A percentile compares a stretch with the other conserved stretches of the same genome.
These are phyloP conservation scores for Boletus vinaceobasis DNA, from an alignment of 768 basidiomycete species.

Conservation along the genomic window DNA sequence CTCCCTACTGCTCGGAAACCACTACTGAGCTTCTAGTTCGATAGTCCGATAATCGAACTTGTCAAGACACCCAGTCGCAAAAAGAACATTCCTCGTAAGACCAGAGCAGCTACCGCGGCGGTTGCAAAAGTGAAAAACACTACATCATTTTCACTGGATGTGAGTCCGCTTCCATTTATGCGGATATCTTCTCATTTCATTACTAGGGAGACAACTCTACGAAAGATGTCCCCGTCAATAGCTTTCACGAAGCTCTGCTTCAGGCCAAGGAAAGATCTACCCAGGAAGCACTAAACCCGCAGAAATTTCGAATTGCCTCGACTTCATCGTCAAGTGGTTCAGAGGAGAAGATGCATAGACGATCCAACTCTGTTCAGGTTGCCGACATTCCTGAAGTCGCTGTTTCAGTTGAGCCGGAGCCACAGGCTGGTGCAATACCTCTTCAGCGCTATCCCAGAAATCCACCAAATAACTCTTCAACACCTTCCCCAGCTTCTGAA, in stretches of 20 bases:
- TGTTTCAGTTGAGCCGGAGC: slow-evolving; percentile 3
- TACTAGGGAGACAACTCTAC: slow-evolving; percentile 33
- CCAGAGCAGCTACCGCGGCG: slow-evolving; percentile 39
- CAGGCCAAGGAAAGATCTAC: slow-evolving; percentile 28
- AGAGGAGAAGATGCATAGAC: not conserved
- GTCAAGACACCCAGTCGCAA: slow-evolving; percentile 82
- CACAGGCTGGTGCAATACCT: not conserved
- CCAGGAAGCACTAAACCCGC: not conserved
- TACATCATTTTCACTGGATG: slow-evolving; percentile 45
- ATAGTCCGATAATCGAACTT: slow-evolving; percentile 70
- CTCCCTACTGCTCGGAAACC: not conserved
- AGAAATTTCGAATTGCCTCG: not conserved
- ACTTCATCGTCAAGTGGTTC: not conserved
- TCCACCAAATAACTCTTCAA: not conserved
- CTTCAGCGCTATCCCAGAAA: slow-evolving; percentile 1
- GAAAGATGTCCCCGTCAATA: slow-evolving; percentile 45
- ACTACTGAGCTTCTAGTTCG: not conserved
- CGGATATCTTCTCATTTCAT: slow-evolving; percentile 9
- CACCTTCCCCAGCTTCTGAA: slow-evolving; percentile 23
- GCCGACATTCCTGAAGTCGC: slow-evolving; percentile 3
- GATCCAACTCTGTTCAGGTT: slow-evolving; percentile 1
- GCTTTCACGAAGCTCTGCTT: slow-evolving; percentile 45
- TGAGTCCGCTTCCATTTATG: slow-evolving; percentile 22
- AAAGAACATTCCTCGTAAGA: slow-evolving; percentile 51
- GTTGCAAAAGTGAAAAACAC: slow-evolving; percentile 45